phyloP scores from a whole-genome alignment of 345 rosid genomes.

The Bretschneidera sinensis region DNA sequence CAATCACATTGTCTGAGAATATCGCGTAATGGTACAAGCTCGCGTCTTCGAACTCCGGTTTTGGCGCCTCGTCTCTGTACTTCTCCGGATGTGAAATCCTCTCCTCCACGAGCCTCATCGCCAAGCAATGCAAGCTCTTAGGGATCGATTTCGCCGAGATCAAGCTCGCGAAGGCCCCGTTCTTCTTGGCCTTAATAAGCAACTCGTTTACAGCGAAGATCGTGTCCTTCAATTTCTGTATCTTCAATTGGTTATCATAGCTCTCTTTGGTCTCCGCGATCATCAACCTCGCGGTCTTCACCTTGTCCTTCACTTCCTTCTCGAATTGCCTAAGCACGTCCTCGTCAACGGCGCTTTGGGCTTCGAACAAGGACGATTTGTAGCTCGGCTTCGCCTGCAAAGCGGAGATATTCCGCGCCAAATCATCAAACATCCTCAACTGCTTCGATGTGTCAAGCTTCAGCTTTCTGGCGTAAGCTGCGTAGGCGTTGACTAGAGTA shows the following conservation, averaged over 20 bases:
- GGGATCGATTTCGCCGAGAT: conserved; percentile 81
- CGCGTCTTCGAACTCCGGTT: conserved; percentile 63
- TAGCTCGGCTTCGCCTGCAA: conserved; percentile 47
- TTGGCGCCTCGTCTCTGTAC: conserved; percentile 53
- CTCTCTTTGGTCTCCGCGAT: conserved; percentile 78
- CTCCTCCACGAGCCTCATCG: conserved; percentile 91
- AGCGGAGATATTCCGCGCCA: conserved; percentile 62
- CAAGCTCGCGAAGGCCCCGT: conserved; percentile 70
- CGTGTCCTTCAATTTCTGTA: conserved; percentile 87
- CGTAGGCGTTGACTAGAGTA: conserved; percentile 72
- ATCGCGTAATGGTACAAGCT: conserved; percentile 73
- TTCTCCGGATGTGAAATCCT: conserved; percentile 69
- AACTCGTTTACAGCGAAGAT: conserved; percentile 80
- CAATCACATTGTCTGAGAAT: conserved; percentile 83
- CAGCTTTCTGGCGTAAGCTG: conserved; percentile 89
- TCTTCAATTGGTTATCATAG: conserved; percentile 85
- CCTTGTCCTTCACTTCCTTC: conserved; percentile 89
- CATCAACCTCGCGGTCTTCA: conserved; percentile 63
- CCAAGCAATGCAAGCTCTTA: conserved; percentile 90
- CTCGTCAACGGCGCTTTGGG: conserved; percentile 52
- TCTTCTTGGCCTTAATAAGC: conserved; percentile 79
- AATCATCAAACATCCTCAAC: conserved; percentile 64
- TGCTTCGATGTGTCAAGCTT: conserved; percentile 85
- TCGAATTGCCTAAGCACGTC: conserved; percentile 71
- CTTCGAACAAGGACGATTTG: conserved; percentile 41